Conservation (phyloP, 108 stramenopile genomes). For the Pseudonitzschia delicatissima region DNA sequence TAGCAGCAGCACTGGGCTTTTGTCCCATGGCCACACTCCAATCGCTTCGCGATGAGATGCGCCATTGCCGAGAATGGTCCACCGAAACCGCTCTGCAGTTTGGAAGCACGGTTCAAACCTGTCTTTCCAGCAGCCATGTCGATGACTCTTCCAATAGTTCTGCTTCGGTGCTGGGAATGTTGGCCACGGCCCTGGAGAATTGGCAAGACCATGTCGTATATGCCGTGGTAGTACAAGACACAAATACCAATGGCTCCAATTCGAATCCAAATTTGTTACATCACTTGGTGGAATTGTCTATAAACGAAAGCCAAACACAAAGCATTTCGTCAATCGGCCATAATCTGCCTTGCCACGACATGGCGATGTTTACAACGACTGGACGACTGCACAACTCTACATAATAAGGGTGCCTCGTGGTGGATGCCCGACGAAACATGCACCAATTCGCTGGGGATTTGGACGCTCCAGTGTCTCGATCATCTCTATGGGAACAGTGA, state of each 20-base stretch:
- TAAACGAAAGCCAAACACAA: no score
- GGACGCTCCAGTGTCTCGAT: background rate
- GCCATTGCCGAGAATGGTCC: constrained; percentile 9
- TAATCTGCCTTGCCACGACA: constrained; percentile 2
- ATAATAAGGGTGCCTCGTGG: background rate
- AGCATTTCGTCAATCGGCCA: background rate
- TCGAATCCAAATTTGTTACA: background rate
- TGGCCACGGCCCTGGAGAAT: constrained; percentile 15
- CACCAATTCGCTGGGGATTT: background rate
- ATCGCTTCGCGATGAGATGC: constrained; percentile 2
- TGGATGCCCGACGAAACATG: background rate
- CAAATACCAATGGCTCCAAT: background rate
- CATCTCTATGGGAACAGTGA: background rate
- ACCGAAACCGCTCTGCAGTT: constrained; percentile 14
- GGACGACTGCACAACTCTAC: background rate
- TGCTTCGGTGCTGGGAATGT: background rate
- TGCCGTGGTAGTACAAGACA: constrained; percentile 16
- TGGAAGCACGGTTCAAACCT: background rate
- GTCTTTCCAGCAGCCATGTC: no score
- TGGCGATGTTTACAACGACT: constrained; percentile 8
- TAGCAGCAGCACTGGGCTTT: no score
- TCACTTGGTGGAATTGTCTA: background rate
- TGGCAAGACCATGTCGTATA: constrained; percentile 31
- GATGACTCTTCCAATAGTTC: no score
- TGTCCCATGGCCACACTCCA: no score